Evolutionary conservation across 1,284 basidiomycete species (phyloP).

Genomic region (Ganoderma lingzhi): DNA sequence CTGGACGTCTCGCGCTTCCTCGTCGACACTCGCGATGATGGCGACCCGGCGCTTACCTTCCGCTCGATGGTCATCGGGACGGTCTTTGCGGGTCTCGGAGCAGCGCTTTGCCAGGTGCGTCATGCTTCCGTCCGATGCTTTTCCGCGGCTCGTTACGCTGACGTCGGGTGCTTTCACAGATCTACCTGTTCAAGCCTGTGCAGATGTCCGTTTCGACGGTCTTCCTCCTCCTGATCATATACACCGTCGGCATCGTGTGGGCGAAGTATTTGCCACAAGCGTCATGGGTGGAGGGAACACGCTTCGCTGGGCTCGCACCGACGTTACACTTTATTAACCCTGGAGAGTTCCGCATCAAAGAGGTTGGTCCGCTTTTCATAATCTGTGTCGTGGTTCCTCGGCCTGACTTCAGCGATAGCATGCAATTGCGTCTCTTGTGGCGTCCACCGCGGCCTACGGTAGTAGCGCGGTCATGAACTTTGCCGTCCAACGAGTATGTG

Average conservation of each 20-base stretch:
- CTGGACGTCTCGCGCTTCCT: slow-evolving; percentile 67
- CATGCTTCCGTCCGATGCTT: neutral
- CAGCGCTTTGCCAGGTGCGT: slow-evolving; percentile 56
- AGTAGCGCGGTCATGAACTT: slow-evolving; percentile 65
- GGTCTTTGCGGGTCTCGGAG: slow-evolving; percentile 60
- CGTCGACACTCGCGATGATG: slow-evolving; percentile 69
- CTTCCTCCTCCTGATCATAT: slow-evolving; percentile 67
- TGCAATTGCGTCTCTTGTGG: slow-evolving; percentile 66
- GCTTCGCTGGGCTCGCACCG: slow-evolving; percentile 48
- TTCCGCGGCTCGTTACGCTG: neutral
- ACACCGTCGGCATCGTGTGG: slow-evolving; percentile 62
- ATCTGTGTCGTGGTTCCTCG: no score
- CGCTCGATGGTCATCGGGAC: slow-evolving; percentile 66
- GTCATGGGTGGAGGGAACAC: slow-evolving; percentile 51
- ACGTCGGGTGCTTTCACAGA: slow-evolving; percentile 43
- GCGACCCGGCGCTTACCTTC: slow-evolving; percentile 64
- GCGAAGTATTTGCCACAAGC: slow-evolving; percentile 52
- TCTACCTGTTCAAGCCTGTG: slow-evolving; percentile 70
- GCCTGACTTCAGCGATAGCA: slow-evolving; percentile 48
- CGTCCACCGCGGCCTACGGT: slow-evolving; percentile 62
- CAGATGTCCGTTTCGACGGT: slow-evolving; percentile 60
- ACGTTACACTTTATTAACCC: slow-evolving; percentile 63
- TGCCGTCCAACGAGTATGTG: slow-evolving; percentile 63
- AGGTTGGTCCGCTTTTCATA: slow-evolving; percentile 47
- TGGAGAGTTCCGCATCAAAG: slow-evolving; percentile 64